Conservation (phyloP, 805 yeast genomes). For the Starmerella floris region DNA sequence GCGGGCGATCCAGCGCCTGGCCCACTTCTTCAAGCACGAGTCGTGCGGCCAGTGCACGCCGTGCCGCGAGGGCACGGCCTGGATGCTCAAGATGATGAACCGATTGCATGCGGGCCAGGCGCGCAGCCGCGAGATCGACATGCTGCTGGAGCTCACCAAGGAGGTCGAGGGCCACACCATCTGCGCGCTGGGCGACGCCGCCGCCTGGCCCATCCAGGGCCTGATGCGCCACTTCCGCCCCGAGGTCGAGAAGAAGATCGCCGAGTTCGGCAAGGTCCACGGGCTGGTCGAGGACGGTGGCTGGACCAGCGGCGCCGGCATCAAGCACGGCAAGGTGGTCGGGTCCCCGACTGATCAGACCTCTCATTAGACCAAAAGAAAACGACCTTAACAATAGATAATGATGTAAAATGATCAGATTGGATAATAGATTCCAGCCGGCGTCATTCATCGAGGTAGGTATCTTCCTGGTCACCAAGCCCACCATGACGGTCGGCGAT, state of each 20-base stretch:
- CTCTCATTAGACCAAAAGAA: slow-evolving; percentile 15
- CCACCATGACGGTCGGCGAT: too few relatives aligned
- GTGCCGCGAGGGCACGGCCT: slow-evolving; percentile 86
- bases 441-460: too few relatives aligned
- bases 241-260: slow-evolving; percentile 61
- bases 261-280: slow-evolving; percentile 40
- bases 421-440: too few relatives aligned
- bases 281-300: slow-evolving; percentile 57
- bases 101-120: slow-evolving; percentile 72
- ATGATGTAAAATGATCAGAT: neutral
- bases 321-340: slow-evolving; percentile 49
- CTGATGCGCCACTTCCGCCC: slow-evolving; percentile 76
- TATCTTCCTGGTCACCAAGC: too few relatives aligned
- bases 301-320: slow-evolving; percentile 51
- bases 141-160: slow-evolving; percentile 70
- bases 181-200: slow-evolving; percentile 86
- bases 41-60: slow-evolving; percentile 93
- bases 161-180: slow-evolving; percentile 86
- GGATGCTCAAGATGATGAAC: slow-evolving; percentile 73
- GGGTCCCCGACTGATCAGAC: slow-evolving; percentile 29
- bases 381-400: neutral
- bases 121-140: slow-evolving; percentile 64
- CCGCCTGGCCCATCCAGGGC: slow-evolving; percentile 90
- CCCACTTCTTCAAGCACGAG: slow-evolving; percentile 80
- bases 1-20: slow-evolving; percentile 71